These are phyloP conservation scores for Monosporozyma solicola DNA, from an alignment of 805 yeast genomes.

Conservation along the genomic window DNA sequence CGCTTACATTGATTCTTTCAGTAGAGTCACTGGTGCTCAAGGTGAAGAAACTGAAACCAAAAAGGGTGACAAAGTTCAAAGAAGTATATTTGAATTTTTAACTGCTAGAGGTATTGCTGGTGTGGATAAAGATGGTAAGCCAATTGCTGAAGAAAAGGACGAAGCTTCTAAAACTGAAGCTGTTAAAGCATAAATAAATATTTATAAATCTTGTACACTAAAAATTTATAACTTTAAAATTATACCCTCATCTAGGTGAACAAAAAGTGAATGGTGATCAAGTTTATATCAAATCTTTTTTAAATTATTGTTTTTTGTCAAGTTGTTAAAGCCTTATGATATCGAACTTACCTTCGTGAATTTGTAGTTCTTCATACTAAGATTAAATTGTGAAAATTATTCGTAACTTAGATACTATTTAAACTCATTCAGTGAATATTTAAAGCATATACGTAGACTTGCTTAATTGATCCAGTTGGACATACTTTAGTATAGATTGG, in stretches of 20 bases:
- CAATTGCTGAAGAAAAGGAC: not conserved
- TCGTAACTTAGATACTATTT: too few relatives aligned
- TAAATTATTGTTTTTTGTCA: too few relatives aligned
- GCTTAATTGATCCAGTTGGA: too few relatives aligned
- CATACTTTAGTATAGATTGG: too few relatives aligned
- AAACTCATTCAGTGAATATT: too few relatives aligned
- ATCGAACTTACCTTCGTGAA: too few relatives aligned
- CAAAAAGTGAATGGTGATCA: not conserved
- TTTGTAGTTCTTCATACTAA: too few relatives aligned
- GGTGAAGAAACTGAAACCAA: slow-evolving; percentile 30
- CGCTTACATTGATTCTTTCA: slow-evolving; percentile 78
- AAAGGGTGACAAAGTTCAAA: slow-evolving; percentile 23
- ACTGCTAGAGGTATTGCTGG: slow-evolving; percentile 35
- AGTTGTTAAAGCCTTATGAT: too few relatives aligned
- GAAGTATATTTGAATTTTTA: slow-evolving; percentile 33
- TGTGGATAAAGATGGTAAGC: slow-evolving; percentile 3
- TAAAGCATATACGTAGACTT: too few relatives aligned
- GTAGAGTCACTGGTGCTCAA: slow-evolving; percentile 44
- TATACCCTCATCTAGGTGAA: not conserved
- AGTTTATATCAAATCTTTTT: too few relatives aligned
- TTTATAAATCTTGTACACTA: not conserved
- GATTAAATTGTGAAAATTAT: too few relatives aligned
- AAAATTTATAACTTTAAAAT: not conserved
- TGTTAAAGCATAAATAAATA: not conserved
- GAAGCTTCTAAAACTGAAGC: not conserved